Evolutionary conservation across 441 rosid genomes (phyloP), one percentile per base, ranked within the genome.

Genomic region (Pelargonium australe): DNA sequence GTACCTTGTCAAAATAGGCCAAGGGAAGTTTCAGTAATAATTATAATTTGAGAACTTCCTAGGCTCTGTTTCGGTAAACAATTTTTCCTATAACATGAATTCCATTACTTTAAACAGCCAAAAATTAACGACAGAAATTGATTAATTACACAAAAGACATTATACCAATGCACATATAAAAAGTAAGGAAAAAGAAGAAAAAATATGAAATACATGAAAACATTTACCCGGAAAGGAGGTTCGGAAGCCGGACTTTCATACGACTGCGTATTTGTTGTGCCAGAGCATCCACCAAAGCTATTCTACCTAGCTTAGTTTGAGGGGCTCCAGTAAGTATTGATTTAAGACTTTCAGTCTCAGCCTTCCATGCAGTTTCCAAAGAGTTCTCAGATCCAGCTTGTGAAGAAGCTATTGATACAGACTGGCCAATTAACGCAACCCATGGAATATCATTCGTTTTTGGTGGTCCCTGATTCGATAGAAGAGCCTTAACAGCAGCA

Each of bases 351-450:
- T 89, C 98, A 74, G 83, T 89, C 89, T 94, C 97, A 14, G 96
- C 97, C 55, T 85, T 86, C 98, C 98, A 89, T 57, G 98, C 98
- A 70, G 92, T 89, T 83, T 94, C 98, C 73, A 94, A 85, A 68
- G 97, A 87, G 79, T 78, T 94, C 75, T 94, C 97, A 44, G 89
- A 70, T 19, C 84, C 80, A 73, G 98, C 83, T 72, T 87, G 89
- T 47, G 91, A 84, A 67, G 98, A 83, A 65, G 95, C 91, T 11
- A 94, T 91, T n/a, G 98, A 74, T 57, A 94, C 97, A 58, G 98
- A 88, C 73, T 94, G 98, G 31, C 97, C 98, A 74, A 94, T 91
- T 80, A 94, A 79, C 67, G 97, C 98, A 83, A 91, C 91, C 98
- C 98, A 93, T 7, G 88, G 95, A 68, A 93, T 93, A 72, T 91